Conservation (phyloP, 768 basidiomycete genomes). For the Leccinum truebloodii region DNA sequence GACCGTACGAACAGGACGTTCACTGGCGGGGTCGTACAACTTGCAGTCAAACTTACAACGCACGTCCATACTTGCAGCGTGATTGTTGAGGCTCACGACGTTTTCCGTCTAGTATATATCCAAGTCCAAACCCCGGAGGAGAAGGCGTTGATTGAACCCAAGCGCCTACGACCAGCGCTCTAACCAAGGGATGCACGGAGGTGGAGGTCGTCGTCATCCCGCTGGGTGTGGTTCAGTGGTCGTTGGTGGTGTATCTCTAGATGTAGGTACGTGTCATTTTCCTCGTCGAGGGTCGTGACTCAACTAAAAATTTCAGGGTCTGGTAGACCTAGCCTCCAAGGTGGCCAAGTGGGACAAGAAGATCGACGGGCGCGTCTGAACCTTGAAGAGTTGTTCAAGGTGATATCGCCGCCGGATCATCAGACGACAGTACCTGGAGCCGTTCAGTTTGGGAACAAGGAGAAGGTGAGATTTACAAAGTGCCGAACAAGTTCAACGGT, state of each 20-base stretch:
- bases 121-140: not conserved
- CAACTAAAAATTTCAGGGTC: too few relatives aligned
- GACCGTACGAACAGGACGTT: conserved; percentile 59
- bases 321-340: too few relatives aligned
- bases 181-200: too few relatives aligned
- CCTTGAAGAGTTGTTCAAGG: conserved; percentile 69
- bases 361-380: conserved; percentile 68
- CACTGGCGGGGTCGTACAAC: conserved; percentile 73
- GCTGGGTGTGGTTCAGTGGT: too few relatives aligned
- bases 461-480: conserved; percentile 68
- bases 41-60: conserved; percentile 69
- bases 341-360: conserved; percentile 67
- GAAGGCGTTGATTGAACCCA: too few relatives aligned
- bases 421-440: conserved; percentile 26
- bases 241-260: too few relatives aligned
- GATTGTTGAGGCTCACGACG: not conserved
- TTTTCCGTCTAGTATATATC: not conserved
- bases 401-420: conserved; percentile 61
- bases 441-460: conserved; percentile 72
- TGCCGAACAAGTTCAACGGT: too few relatives aligned
- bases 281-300: too few relatives aligned
- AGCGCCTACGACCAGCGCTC: too few relatives aligned
- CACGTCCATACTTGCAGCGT: not conserved
- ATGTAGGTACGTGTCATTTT: too few relatives aligned
- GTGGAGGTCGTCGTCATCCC: too few relatives aligned